These are phyloP conservation scores for Hemerocallis citrina DNA, from an alignment of 106 monocot genomes.

Conservation along the genomic window DNA sequence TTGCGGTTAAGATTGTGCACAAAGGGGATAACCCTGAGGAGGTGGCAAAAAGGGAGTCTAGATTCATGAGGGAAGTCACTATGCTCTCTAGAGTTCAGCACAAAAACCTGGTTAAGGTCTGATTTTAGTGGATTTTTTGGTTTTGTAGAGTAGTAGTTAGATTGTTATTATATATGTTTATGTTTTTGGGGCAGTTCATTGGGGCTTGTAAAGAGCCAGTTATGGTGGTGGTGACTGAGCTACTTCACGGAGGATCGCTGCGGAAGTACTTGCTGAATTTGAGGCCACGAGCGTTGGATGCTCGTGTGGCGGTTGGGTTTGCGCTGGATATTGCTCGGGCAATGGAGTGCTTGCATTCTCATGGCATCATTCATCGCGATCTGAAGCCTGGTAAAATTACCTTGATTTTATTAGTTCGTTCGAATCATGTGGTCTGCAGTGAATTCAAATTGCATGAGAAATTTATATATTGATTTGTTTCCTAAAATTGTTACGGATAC, in stretches of 20 bases:
- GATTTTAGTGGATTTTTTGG: not conserved
- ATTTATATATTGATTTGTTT: too few species aligned
- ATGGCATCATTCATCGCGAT: constrained; percentile 98
- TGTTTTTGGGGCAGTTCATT: constrained; percentile 53
- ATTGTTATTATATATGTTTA: too few species aligned
- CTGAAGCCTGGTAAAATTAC: constrained; percentile 85
- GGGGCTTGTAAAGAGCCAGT: constrained; percentile 95
- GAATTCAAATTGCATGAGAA: too few species aligned
- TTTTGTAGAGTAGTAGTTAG: not conserved
- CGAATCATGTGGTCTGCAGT: too few species aligned
- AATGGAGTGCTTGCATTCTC: constrained; percentile 98
- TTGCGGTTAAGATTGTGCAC: constrained; percentile 90
- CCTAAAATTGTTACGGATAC: too few species aligned
- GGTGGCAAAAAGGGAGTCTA: constrained; percentile 59
- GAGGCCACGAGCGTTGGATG: constrained; percentile 72
- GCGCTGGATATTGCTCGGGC: constrained; percentile 89
- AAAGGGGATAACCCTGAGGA: constrained; percentile 78
- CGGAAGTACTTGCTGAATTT: constrained; percentile 71
- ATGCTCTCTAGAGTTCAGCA: constrained; percentile 88
- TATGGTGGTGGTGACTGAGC: constrained; percentile 98
- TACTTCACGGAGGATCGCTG: constrained; percentile 74
- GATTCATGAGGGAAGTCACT: constrained; percentile 84
- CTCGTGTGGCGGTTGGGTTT: constrained; percentile 65
- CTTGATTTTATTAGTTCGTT: not conserved
- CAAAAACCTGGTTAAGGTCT: constrained; percentile 94